These are phyloP conservation scores for Solanum appendiculatum DNA, from an alignment of 257 asterid species.

Conservation along the genomic window DNA sequence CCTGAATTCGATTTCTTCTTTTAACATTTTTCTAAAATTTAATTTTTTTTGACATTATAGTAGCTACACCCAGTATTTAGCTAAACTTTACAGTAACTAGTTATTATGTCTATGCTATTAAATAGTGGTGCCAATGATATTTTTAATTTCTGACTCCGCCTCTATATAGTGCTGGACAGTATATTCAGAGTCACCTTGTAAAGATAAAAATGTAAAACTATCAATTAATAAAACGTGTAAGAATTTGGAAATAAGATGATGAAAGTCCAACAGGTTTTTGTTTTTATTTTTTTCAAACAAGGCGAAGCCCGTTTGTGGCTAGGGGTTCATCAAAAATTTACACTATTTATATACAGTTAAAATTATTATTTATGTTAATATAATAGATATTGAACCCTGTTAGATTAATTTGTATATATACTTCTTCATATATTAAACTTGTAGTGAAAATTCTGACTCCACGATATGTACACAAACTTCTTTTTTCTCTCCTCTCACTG, in stretches of 20 bases:
- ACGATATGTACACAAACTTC: conserved; percentile 1
- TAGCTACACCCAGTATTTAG: no score
- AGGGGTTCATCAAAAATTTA: not conserved
- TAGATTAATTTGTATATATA: no score
- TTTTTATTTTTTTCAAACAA: not conserved
- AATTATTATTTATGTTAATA: no score
- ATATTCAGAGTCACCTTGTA: not conserved
- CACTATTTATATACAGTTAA: no score
- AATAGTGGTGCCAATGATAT: not conserved
- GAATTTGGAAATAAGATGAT: not conserved
- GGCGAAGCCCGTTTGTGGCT: no score
- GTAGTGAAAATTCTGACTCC: not conserved
- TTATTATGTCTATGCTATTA: not conserved
- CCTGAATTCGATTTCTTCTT: no score
- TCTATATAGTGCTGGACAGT: not conserved
- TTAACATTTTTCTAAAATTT: no score
- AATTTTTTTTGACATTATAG: no score
- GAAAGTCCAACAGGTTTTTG: not conserved
- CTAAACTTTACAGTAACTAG: not conserved
- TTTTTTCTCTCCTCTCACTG: not conserved
- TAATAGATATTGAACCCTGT: no score
- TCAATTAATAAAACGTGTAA: not conserved
- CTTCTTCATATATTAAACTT: not conserved
- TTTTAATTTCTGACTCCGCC: not conserved
- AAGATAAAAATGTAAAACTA: not conserved